phyloP scores from a whole-genome alignment of 78 protist species.

The Guillardia theta region DNA sequence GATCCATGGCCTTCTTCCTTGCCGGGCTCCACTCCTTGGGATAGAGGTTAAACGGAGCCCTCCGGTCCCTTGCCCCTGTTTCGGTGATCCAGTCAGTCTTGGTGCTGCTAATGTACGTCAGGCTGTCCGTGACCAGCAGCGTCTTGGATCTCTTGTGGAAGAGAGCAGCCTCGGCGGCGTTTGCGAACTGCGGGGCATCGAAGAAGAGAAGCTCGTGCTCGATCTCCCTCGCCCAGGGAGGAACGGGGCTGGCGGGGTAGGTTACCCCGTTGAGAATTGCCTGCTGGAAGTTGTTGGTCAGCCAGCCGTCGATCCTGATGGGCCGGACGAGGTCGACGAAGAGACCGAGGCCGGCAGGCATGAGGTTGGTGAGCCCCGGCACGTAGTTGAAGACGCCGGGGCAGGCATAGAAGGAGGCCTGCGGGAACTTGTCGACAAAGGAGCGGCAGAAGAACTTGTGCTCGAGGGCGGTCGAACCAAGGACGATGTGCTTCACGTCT shows the following conservation, averaged over 20 bases:
- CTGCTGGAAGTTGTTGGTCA: not conserved
- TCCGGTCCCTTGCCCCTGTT: not conserved
- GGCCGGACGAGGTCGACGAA: not conserved
- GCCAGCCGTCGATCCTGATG: not conserved
- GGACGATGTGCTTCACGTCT: not conserved
- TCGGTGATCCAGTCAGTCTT: not conserved
- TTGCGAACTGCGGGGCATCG: not conserved
- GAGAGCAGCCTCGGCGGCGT: not conserved
- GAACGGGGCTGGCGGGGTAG: not conserved
- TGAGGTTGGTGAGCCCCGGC: not conserved
- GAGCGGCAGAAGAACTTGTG: not conserved
- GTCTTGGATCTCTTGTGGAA: not conserved
- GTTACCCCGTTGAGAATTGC: not conserved
- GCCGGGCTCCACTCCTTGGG: not conserved
- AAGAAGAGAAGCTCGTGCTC: not conserved
- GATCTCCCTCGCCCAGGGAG: not conserved
- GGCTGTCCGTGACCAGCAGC: not conserved
- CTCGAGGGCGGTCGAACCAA: not conserved
- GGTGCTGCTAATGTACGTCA: not conserved
- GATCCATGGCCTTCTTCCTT: not conserved
- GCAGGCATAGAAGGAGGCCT: not conserved
- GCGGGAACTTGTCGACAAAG: not conserved
- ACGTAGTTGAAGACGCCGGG: conserved; percentile 15
- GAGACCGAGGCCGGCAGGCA: not conserved
- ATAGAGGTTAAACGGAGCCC: not conserved